Percentiles rank a stretch among this genome's conserved stretches.
These are phyloP conservation scores for Kernera saxatilis DNA, from an alignment of 345 rosid genomes.

Conservation along the genomic window DNA sequence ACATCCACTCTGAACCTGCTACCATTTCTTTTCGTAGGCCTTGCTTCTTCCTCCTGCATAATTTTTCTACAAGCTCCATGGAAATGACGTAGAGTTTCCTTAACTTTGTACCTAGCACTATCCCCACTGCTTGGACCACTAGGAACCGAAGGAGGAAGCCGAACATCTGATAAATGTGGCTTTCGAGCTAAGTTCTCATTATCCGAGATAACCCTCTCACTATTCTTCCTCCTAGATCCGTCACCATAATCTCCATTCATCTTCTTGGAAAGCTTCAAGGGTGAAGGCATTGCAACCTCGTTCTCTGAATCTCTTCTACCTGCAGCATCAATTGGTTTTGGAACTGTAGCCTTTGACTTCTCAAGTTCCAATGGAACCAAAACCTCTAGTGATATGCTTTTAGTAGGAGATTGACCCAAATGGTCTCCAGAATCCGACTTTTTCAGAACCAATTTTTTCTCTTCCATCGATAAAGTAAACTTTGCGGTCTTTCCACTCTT, in stretches of 20 bases:
- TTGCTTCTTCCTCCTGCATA: constrained; percentile 64
- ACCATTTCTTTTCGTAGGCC: constrained; percentile 20
- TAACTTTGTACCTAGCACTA: constrained; percentile 48
- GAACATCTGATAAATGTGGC: constrained; percentile 22
- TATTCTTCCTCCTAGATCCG: constrained; percentile 7
- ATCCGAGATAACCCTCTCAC: constrained; percentile 6
- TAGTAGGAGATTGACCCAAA: constrained; percentile 7
- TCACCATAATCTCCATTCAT: constrained; percentile 15
- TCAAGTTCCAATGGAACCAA: background rate
- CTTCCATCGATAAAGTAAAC: constrained; percentile 9
- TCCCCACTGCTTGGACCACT: constrained; percentile 13
- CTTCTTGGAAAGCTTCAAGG: background rate
- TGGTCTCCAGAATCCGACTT: constrained; percentile 14
- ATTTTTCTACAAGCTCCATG: constrained; percentile 51
- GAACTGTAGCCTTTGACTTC: constrained; percentile 5
- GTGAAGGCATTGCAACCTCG: background rate
- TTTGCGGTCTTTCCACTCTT: constrained; percentile 5
- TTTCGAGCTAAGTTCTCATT: constrained; percentile 19
- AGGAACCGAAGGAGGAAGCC: constrained; percentile 38
- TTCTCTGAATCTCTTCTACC: constrained; percentile 23
- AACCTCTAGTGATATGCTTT: constrained; percentile 11
- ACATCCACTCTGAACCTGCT: constrained; percentile 38
- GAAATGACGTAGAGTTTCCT: constrained; percentile 61
- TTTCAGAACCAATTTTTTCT: constrained; percentile 13
- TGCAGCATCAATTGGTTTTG: constrained; percentile 14